These are phyloP conservation scores for Cercospora zeae-maydis DNA, from an alignment of 2,329 filamentous ascomycete genomes.

Conservation along the genomic window DNA sequence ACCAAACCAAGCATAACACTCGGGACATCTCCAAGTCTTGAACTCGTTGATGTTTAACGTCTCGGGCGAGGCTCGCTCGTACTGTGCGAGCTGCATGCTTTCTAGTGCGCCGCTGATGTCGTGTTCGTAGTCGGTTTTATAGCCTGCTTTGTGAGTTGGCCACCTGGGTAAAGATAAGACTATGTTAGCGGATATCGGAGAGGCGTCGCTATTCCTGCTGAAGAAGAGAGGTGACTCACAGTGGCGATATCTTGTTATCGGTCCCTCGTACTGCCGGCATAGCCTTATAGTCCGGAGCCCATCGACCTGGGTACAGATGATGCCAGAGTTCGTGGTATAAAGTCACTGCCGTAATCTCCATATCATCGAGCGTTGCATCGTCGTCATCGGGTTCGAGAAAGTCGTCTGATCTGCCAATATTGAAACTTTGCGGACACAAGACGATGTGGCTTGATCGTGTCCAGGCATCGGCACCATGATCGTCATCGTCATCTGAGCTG, in stretches of 20 bases:
- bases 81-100: not conserved
- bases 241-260: not conserved
- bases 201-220: too few relatives aligned
- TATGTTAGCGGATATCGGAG: not conserved
- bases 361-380: not conserved
- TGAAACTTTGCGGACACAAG: not conserved
- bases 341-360: not conserved
- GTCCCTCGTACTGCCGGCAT: not conserved
- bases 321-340: conserved; percentile 1
- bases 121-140: not conserved
- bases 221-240: not conserved
- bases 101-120: not conserved
- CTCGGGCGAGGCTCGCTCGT: not conserved
- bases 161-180: not conserved
- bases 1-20: conserved; percentile 3
- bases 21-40: conserved; percentile 2
- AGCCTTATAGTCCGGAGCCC: not conserved
- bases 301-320: not conserved
- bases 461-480: not conserved
- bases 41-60: not conserved
- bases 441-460: not conserved
- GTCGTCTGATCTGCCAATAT: not conserved
- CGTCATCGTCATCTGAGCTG: not conserved
- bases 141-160: not conserved
- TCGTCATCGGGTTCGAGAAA: not conserved